phyloP scores from a whole-genome alignment of 1,284 basidiomycete species.

The Grifola frondosa region DNA sequence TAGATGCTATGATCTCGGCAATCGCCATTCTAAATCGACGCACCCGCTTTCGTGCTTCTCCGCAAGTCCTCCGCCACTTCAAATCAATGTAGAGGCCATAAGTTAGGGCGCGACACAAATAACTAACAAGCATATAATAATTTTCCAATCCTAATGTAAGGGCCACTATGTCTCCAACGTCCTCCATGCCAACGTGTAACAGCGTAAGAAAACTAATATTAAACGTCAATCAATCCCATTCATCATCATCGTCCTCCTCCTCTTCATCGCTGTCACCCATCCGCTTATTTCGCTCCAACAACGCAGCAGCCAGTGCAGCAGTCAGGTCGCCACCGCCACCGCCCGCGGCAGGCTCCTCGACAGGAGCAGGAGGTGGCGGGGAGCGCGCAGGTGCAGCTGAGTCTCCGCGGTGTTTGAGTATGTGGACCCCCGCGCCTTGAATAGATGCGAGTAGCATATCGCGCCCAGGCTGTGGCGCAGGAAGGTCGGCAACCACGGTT shows the following conservation, averaged over 20 bases:
- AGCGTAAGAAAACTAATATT: neutral
- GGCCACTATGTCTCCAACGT: too few species aligned
- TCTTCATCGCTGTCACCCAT: constrained; percentile 91
- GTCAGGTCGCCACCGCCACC: constrained; percentile 58
- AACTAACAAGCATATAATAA: too few species aligned
- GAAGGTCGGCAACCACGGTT: constrained; percentile 17
- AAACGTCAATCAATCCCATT: constrained; percentile 66
- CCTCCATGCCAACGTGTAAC: neutral
- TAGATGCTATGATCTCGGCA: constrained; percentile 21
- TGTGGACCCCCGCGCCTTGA: constrained; percentile 68
- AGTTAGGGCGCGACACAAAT: too few species aligned
- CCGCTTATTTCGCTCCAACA: constrained; percentile 82
- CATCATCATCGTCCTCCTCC: constrained; percentile 85
- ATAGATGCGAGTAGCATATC: constrained; percentile 66
- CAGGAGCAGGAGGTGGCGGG: constrained; percentile 42
- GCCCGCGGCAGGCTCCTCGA: constrained; percentile 35
- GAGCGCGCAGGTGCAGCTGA: constrained; percentile 36
- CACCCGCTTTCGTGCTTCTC: too few species aligned
- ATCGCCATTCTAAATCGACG: constrained; percentile 21
- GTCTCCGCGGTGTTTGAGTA: constrained; percentile 66
- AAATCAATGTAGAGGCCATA: too few species aligned
- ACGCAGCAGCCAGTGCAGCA: constrained; percentile 63
- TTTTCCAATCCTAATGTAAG: too few species aligned
- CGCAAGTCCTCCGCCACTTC: too few species aligned
- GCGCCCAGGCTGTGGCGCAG: constrained; percentile 47